These are phyloP conservation scores for Auxenochlorella protothecoides DNA, from an alignment of 139 green algal species.

Conservation along the genomic window DNA sequence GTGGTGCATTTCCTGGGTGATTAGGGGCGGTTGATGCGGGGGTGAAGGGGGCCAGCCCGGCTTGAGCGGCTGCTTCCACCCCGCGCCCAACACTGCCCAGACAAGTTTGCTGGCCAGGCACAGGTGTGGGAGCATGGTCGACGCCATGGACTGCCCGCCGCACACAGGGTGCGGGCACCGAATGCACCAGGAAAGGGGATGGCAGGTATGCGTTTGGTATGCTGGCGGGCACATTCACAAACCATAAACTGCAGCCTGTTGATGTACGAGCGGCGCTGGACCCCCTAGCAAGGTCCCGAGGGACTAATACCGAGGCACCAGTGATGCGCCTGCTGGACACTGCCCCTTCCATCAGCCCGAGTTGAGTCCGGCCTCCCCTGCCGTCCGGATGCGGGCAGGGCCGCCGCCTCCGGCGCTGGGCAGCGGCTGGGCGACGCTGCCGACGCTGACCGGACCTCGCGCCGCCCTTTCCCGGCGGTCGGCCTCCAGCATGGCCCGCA, in stretches of 20 bases:
- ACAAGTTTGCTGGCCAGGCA: too few species aligned
- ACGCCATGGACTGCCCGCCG: too few species aligned
- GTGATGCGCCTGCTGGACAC: background rate
- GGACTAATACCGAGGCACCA: constrained; percentile 9
- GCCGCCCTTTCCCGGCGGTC: constrained; percentile 20
- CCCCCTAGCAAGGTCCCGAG: background rate
- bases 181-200: too few species aligned
- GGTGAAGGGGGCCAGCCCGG: too few species aligned
- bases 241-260: background rate
- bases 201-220: too few species aligned
- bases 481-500: constrained; percentile 18
- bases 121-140: too few species aligned
- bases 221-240: too few species aligned
- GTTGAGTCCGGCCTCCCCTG: constrained; percentile 9
- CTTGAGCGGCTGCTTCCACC: too few species aligned
- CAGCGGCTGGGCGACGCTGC: constrained; percentile 8
- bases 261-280: background rate
- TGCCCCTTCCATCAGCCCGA: constrained; percentile 2
- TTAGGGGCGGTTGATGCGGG: too few species aligned
- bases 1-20: too few species aligned
- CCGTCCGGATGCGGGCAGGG: constrained; percentile 2
- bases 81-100: too few species aligned
- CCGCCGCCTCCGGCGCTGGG: background rate
- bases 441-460: background rate
- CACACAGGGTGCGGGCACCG: too few species aligned